Evolutionary conservation across 2,329 filamentous ascomycete species (phyloP), one percentile per base, ranked within the genome.

Genomic region (Ceratocystis huliohia): DNA sequence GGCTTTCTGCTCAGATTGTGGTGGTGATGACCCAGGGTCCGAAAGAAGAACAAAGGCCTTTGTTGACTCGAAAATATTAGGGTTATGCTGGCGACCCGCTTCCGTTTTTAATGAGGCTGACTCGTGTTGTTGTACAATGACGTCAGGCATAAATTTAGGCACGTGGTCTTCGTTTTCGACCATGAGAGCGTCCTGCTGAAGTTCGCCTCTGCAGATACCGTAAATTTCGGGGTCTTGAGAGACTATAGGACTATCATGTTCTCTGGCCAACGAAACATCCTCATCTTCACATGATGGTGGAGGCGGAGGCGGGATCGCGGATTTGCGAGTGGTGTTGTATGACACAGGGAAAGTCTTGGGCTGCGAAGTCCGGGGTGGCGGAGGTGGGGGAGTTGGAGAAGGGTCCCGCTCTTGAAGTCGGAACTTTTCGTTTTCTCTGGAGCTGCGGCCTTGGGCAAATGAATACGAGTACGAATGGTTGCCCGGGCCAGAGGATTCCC

Each of bases 221-320:
- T 68, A 46, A n/a, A 61, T 41, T 33, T 68, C 64, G n/a, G 17
- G 53, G 15, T 68, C 61, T 28, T 50, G 28, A 17, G 61, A 61
- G 13, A 50, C 13, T 37, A 17, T n/a, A 46, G 64, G 46, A 28
- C 45, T 41, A 41, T 13, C 28, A 45, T 68, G 61, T 30, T 68
- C 67, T 44, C 64, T 50, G 7, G 67, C 64, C 15, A 68, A 33
- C 8, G 67, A 66, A 15, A 65, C 64, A 13, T 46, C 64, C 37
- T 68, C 67, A 57, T 66, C 64, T 61, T 68, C 67, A 46, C 64
- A 66, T 28, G 67, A 64, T 17, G 67, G 67, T 45, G 64, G 61
- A 10, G 67, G 67, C 2, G 67, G 67, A 17, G 67, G 67, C 8
- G 67, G 67, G 22, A 66, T 64, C 2, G 67, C 61, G 5, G 67